A percentile compares a stretch with the other conserved stretches of the same genome.
phyloP scores from a whole-genome alignment of 164 flowering plant species.

The Litsea cubeba region DNA sequence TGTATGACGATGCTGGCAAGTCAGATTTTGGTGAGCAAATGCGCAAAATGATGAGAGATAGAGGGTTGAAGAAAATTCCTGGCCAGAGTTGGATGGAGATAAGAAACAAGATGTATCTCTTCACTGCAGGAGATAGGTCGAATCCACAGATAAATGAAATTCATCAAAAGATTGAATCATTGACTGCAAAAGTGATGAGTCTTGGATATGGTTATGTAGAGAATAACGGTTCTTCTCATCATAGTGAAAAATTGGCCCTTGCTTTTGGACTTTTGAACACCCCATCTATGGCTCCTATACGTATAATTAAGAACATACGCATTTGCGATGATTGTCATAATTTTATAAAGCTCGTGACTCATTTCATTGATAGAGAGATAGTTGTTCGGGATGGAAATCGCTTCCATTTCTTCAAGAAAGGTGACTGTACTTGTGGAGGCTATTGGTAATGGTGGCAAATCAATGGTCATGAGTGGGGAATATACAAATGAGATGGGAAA shows the following conservation, averaged over 20 bases:
- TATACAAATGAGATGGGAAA: no score
- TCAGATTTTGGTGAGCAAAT: constrained; percentile 29
- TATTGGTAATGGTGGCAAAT: constrained; percentile 21
- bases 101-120: constrained; percentile 29
- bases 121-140: constrained; percentile 32
- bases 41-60: constrained; percentile 37
- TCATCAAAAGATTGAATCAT: constrained; percentile 26
- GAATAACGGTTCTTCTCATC: constrained; percentile 7
- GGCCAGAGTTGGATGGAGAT: constrained; percentile 46
- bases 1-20: constrained; percentile 41
- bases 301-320: constrained; percentile 36
- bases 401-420: constrained; percentile 41
- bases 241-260: constrained; percentile 23
- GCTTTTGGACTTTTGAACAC: constrained; percentile 42
- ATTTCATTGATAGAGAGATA: constrained; percentile 29
- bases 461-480: no score
- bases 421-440: constrained; percentile 42
- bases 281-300: constrained; percentile 34
- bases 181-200: constrained; percentile 17
- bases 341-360: constrained; percentile 30
- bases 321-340: constrained; percentile 46
- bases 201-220: constrained; percentile 17
- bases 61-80: constrained; percentile 39
- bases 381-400: constrained; percentile 46
- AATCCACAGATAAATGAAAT: constrained; percentile 36